Base-by-base conservation (phyloP, 2,329 filamentous ascomycete genomes). In the Daldinia sp. region DNA sequence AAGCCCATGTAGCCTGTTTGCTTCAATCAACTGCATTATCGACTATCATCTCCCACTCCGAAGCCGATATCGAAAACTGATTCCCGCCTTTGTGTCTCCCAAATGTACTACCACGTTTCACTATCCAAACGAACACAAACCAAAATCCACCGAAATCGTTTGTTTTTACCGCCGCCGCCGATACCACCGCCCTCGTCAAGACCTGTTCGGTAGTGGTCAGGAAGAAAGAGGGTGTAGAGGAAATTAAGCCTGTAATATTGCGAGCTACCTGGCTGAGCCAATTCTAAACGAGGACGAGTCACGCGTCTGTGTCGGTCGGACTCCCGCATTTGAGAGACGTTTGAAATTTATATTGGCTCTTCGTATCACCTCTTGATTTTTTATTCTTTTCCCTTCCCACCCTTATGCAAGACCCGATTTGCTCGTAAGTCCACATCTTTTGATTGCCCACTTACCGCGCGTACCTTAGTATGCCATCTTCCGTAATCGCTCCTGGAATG, bases 321-420 rank as follows among this genome's bases (percentile, higher is more conserved):
- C 55, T 67, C 62, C 46, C 61, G 64, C 62, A 65, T 50, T 65
- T 58, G 53, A 68, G 65, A 53, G 63, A 60, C 63, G 42, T 63
- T 68, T 69, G 59, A 66, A 50, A 48, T 65, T 67, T 60, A 51
- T 37, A 59, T 68, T 66, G 51, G 60, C 61, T 57, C 66, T 67
- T 64, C 58, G 64, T 69, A 67, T 56, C 50, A 53, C 60, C 51
- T 10, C 59, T 60, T 55, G 46, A 60, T 58, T 56, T 53, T 65
- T 39, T 56, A 46, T 55, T 48, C 62, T 39, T 56, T 51, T 55
- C 20, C 33, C 64, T 72, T 72, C 66, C 61, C 70, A 71, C 66
- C 70, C 68, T 70, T 72, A 76, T 75, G 74, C 72, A 68, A 73
- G 65, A 73, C 66, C 69, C 68, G 61, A 69, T 74, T 70, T 70